These are phyloP conservation scores for Dissophora globulifera DNA, from an alignment of 192 early-diverging fungal genomes.

Conservation along the genomic window DNA sequence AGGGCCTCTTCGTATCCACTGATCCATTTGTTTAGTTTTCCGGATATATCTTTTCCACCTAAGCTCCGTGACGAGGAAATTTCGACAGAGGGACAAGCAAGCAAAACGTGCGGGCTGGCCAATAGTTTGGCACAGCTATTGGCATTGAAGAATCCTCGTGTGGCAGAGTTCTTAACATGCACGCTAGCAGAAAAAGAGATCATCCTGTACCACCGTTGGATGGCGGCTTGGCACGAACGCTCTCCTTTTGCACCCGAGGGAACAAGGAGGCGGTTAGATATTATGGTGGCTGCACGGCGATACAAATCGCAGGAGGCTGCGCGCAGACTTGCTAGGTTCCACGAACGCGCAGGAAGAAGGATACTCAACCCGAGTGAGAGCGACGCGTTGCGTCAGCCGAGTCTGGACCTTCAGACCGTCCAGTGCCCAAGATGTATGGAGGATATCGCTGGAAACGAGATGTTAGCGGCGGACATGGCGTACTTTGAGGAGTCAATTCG, in stretches of 20 bases:
- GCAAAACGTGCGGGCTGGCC: neutral
- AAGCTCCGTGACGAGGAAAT: conserved; percentile 8
- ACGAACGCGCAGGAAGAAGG: neutral
- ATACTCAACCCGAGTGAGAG: neutral
- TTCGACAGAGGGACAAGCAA: neutral
- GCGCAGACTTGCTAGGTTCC: neutral
- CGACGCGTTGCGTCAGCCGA: neutral
- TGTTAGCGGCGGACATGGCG: neutral
- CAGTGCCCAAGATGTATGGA: conserved; percentile 7
- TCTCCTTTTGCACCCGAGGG: conserved; percentile 9
- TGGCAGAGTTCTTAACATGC: conserved; percentile 16
- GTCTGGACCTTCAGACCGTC: too few species aligned
- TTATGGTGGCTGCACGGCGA: neutral
- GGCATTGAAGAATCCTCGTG: neutral
- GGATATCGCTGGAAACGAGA: conserved; percentile 4
- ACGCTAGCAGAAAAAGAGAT: conserved; percentile 11
- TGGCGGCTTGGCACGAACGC: conserved; percentile 34
- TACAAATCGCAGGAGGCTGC: neutral
- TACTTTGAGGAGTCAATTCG: conserved; percentile 10
- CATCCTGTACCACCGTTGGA: conserved; percentile 42
- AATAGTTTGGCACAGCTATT: neutral
- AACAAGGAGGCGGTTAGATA: conserved; percentile 3
- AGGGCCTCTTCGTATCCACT: conserved; percentile 22
- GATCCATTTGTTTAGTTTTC: conserved; percentile 27
- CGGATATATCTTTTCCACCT: conserved; percentile 16